phyloP scores from a whole-genome alignment of 768 basidiomycete genomes.

The Mycena indigotica region DNA sequence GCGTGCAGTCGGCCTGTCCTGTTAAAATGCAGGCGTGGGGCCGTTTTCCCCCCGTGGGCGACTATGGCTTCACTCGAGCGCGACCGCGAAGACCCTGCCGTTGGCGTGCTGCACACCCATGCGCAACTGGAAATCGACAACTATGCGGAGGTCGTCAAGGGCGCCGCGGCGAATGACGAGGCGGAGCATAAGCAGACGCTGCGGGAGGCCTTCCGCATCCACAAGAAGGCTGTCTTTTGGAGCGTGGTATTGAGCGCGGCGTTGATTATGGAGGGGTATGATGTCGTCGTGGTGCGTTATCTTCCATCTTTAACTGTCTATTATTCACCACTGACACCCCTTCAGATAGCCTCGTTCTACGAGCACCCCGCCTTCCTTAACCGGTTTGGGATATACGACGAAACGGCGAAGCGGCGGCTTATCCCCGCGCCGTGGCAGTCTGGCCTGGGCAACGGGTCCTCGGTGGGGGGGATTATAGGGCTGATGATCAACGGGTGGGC shows the following conservation, averaged over 20 bases:
- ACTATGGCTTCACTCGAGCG: too few species aligned
- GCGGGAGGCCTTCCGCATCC: conserved; percentile 23
- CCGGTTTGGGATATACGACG: conserved; percentile 22
- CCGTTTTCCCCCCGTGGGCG: too few species aligned
- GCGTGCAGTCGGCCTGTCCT: too few species aligned
- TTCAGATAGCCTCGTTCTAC: conserved; percentile 16
- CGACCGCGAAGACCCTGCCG: conserved; percentile 24
- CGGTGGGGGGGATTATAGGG: conserved; percentile 26
- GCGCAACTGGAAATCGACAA: conserved; percentile 21
- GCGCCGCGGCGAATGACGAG: conserved; percentile 22
- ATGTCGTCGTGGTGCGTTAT: conserved; percentile 26
- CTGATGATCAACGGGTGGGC: conserved; percentile 14
- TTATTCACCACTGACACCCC: too few species aligned
- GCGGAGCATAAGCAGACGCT: conserved; percentile 25
- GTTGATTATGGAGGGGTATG: conserved; percentile 29
- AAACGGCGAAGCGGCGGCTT: conserved; percentile 8
- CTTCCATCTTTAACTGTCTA: not conserved
- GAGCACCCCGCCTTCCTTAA: conserved; percentile 22
- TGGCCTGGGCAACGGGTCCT: conserved; percentile 23
- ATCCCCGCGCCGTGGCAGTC: conserved; percentile 28
- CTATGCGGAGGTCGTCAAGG: conserved; percentile 17
- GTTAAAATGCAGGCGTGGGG: too few species aligned
- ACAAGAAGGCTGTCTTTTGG: conserved; percentile 29
- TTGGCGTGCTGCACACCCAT: conserved; percentile 41
- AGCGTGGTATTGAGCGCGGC: conserved; percentile 25